Base-by-base conservation (phyloP, 2,329 filamentous ascomycete genomes). In the Alternaria triticina region DNA sequence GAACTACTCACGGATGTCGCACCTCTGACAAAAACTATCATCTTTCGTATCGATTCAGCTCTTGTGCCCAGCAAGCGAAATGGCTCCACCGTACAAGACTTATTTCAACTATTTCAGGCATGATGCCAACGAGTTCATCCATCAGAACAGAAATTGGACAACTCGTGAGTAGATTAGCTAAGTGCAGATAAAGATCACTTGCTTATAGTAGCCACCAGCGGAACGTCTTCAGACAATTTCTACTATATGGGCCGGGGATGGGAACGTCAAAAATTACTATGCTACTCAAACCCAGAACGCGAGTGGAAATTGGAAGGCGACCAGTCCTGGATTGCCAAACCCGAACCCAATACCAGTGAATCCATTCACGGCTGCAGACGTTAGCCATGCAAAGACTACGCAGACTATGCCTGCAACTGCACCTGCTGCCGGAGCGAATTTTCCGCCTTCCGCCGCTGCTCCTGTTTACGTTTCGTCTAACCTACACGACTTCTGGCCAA, bases 401-500 rank as follows among this genome's bases (percentile, higher is more conserved):
- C 15, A 51, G 10, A 28, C 25, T 17, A 17, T 51, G 47, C 47
- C 47, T 28, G 25, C 23, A 25, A 6, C 45, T 22, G 45, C 17
- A 9, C 0, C 12, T 47, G 23, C 45, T 5, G 1, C 44, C 11
- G 44, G 20, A 46, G 44, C 12, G 6, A 22, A 22, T 15, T 6
- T 25, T 4, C 22, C 7, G 12, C 44, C 44, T 13, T 12, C 25
- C 20, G 44, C 44, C 44, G 44, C 44, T 36, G 33, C 33, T 36
- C 33, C 52, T 11, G 23, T 6, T 22, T 44, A 55, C 15, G n/a
- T 44, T 27, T 28, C 11, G 28, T 55, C 52, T 9, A 40, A 55
- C 44, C 52, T 17, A 40, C 23, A 55, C 13, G 52, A 55, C 25
- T 45, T 55, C 43, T 55, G 52, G 52, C 52, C 52, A 45, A 55